Percentiles rank a stretch among this genome's conserved stretches.
phyloP scores from a whole-genome alignment of 2,329 filamentous ascomycete genomes.

The Aspergillus clavatus region DNA sequence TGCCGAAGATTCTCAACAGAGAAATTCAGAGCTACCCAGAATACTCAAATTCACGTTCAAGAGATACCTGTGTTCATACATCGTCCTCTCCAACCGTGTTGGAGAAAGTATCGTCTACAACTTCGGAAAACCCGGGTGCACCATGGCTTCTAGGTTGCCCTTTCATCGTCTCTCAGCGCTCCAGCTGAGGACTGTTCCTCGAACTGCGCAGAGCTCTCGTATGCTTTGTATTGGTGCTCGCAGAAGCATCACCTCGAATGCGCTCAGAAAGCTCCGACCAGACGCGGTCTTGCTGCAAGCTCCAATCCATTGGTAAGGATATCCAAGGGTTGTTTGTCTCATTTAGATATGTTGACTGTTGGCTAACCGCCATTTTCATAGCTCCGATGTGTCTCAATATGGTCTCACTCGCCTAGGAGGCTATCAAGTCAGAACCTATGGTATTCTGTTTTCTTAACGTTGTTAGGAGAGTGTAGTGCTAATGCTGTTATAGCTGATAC shows the following conservation, averaged over 20 bases:
- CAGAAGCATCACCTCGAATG: conserved; percentile 25
- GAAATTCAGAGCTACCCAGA: not conserved
- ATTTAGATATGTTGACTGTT: not conserved
- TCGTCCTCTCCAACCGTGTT: too few species aligned
- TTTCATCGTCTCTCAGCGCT: conserved; percentile 32
- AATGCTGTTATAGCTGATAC: conserved; percentile 58
- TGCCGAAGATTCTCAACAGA: not conserved
- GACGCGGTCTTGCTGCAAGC: conserved; percentile 23
- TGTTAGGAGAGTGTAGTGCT: conserved; percentile 5
- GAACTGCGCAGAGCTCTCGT: conserved; percentile 24
- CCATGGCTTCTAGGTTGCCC: conserved; percentile 39
- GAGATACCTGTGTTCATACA: too few species aligned
- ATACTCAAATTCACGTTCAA: too few species aligned
- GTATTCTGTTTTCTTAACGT: conserved; percentile 16
- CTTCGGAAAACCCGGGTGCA: conserved; percentile 4
- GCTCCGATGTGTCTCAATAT: conserved; percentile 22
- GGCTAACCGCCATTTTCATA: conserved; percentile 6
- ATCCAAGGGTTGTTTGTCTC: not conserved
- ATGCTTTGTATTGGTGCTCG: conserved; percentile 15
- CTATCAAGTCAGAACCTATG: conserved; percentile 35
- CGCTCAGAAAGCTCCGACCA: conserved; percentile 16
- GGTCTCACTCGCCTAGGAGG: conserved; percentile 22
- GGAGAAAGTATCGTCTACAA: not conserved
- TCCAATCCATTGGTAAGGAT: conserved; percentile 23
- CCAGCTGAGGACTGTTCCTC: conserved; percentile 26